phyloP scores from a whole-genome alignment of 2,329 filamentous ascomycete genomes.

The Hortaea werneckii region DNA sequence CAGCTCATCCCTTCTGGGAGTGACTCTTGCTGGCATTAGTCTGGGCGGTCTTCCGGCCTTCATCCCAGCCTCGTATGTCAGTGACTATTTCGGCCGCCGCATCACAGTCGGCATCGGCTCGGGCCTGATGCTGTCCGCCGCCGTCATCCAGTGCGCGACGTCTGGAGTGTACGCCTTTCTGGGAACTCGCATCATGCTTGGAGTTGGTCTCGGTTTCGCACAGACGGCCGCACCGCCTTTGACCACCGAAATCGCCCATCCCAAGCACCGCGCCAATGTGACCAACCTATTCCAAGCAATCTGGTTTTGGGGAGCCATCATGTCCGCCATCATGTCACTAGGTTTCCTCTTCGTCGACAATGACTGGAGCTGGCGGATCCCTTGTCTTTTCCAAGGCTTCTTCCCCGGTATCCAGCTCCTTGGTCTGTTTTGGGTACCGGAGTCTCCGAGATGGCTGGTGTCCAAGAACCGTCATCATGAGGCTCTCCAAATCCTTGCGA shows the following conservation, averaged over 20 bases:
- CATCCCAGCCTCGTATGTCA: not conserved
- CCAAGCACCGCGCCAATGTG: not conserved
- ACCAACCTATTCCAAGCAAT: not conserved
- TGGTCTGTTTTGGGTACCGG: constrained; percentile 44
- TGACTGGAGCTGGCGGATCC: not conserved
- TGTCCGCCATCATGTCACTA: not conserved
- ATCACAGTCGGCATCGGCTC: not conserved
- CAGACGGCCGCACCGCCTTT: not conserved
- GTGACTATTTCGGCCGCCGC: not conserved
- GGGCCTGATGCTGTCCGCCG: not conserved
- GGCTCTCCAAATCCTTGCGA: constrained; percentile 28
- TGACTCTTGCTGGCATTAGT: not conserved
- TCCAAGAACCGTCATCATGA: constrained; percentile 41
- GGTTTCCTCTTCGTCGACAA: not conserved
- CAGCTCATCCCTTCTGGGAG: not conserved
- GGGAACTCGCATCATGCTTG: not conserved
- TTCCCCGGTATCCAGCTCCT: constrained; percentile 18
- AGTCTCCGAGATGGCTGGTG: constrained; percentile 51
- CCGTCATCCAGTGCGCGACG: not conserved
- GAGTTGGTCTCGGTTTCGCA: not conserved
- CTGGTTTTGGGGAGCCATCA: not conserved
- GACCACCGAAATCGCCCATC: not conserved
- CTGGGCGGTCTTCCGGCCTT: not conserved
- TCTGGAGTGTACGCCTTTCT: not conserved
- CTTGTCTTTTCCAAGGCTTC: not conserved